Evolutionary conservation across 2,329 filamentous ascomycete genomes (phyloP), one percentile per base, ranked within the genome.

Genomic region (Trichoderma arundinaceum): DNA sequence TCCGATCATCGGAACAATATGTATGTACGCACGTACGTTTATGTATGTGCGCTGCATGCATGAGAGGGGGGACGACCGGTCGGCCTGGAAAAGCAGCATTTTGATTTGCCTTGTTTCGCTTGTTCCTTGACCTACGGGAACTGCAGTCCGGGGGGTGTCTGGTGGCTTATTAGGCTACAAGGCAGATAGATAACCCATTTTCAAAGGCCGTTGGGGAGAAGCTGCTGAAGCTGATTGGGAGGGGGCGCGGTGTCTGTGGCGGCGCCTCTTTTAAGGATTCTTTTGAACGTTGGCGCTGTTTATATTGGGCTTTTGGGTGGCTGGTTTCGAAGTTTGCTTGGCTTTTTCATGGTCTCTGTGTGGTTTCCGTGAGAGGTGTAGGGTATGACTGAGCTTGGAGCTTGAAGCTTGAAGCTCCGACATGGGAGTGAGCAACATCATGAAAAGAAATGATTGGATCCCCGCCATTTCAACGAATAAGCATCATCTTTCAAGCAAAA

Each of bases 211-310:
- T 12, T 41, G 54, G 10, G 15, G 7, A 15, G 44, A 28, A 28
- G 10, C 39, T 28, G n/a, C 13, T 13, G 33, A 19, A 8, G 13
- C 13, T 60, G 57, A 60, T 60, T 60, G 57, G 57, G 22, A 49
- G 33, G 57, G 19, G 33, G 33, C 28, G 44, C 33, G 32, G 28
- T 38, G 44, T 19, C 19, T 41, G 57, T 60, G 57, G 57, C 57
- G 57, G 57, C 57, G 57, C 57, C 57, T 60, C 57, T 49, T 60
- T 60, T 15, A n/a, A 13, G 54, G 53, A 57, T 57, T n/a, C 53
- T 19, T 48, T 48, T 13, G 49, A 33, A 12, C 8, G 33, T 38
- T 53, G 33, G n/a, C n/a, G 15, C 17, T 28, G 41, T 28, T 48
- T 7, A 19, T 32, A 35, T 33, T 32, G 51, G 35, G 51, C 38